These are phyloP conservation scores for Cylindrotheca closterium DNA, from an alignment of 108 stramenopile species.

Conservation along the genomic window DNA sequence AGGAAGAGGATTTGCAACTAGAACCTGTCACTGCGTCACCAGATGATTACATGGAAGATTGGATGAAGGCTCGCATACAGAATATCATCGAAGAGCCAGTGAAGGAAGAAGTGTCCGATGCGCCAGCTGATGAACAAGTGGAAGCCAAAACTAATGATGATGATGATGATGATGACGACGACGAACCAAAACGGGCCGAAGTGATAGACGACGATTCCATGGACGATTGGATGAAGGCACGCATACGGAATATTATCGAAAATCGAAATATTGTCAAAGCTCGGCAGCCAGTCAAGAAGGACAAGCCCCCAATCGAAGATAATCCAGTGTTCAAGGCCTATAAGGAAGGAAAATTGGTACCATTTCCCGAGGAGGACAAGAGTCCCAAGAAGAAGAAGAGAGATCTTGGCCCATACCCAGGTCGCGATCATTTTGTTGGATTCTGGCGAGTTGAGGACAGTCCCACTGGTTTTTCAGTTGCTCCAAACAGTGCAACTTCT, in stretches of 20 bases:
- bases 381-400: slow-evolving; percentile 5
- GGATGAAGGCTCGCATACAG: slow-evolving; percentile 26
- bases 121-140: neutral
- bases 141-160: slow-evolving; percentile 24
- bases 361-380: slow-evolving; percentile 31
- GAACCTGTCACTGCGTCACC: slow-evolving; percentile 1
- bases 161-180: slow-evolving; percentile 27
- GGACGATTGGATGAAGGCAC: slow-evolving; percentile 27
- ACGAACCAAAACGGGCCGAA: slow-evolving; percentile 4
- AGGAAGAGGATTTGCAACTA: slow-evolving; percentile 11
- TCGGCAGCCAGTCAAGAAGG: slow-evolving; percentile 17
- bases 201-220: slow-evolving; percentile 24
- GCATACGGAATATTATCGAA: slow-evolving; percentile 20
- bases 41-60: slow-evolving; percentile 33
- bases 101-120: slow-evolving; percentile 3
- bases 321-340: slow-evolving; percentile 73
- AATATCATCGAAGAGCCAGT: slow-evolving; percentile 7
- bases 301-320: slow-evolving; percentile 47
- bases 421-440: slow-evolving; percentile 67
- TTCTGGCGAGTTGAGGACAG: slow-evolving; percentile 69
- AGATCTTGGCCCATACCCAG: slow-evolving; percentile 60
- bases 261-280: slow-evolving; percentile 12
- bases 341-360: slow-evolving; percentile 33
- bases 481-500: slow-evolving; percentile 18
- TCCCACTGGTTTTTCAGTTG: slow-evolving; percentile 50